Evolutionary conservation across 306 rosid species (phyloP).

Genomic region (Dryas drummondii): DNA sequence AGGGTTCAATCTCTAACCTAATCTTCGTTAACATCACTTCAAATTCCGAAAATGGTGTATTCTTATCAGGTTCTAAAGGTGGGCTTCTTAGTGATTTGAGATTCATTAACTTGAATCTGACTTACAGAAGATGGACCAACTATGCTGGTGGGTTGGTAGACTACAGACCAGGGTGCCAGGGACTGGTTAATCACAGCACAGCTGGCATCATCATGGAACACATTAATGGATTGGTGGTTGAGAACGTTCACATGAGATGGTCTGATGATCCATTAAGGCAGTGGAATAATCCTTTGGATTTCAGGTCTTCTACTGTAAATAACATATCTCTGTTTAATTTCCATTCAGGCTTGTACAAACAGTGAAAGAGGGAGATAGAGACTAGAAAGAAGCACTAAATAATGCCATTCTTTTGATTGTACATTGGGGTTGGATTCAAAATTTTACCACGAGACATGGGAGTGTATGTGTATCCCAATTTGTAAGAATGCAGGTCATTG

Average conservation of each 20-base stretch:
- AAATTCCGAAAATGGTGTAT: conserved; percentile 78
- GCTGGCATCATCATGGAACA: conserved; percentile 86
- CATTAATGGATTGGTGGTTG: conserved; percentile 67
- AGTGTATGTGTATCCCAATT: not conserved
- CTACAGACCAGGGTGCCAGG: conserved; percentile 92
- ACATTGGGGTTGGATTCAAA: not conserved
- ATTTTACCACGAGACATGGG: not conserved
- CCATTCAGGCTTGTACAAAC: conserved; percentile 47
- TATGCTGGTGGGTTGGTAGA: conserved; percentile 66
- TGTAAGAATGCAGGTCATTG: not conserved
- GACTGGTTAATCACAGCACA: conserved; percentile 58
- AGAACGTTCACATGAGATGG: conserved; percentile 85
- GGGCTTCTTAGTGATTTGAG: conserved; percentile 70
- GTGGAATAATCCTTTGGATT: conserved; percentile 86
- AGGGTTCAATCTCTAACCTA: conserved; percentile 79
- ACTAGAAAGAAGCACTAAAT: not conserved
- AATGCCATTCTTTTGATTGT: conserved; percentile 3
- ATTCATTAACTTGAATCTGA: conserved; percentile 68
- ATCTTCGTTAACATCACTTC: conserved; percentile 72
- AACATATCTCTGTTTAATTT: conserved; percentile 61
- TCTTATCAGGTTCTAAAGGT: conserved; percentile 74
- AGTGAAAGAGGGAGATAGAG: not conserved
- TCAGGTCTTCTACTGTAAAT: conserved; percentile 69
- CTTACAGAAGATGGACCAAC: conserved; percentile 61
- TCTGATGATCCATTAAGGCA: conserved; percentile 30